Percentiles rank a stretch among this genome's conserved stretches.
These are phyloP conservation scores for Plasmodium chabaudi DNA, from an alignment of 169 alveolate genomes.

Conservation along the genomic window DNA sequence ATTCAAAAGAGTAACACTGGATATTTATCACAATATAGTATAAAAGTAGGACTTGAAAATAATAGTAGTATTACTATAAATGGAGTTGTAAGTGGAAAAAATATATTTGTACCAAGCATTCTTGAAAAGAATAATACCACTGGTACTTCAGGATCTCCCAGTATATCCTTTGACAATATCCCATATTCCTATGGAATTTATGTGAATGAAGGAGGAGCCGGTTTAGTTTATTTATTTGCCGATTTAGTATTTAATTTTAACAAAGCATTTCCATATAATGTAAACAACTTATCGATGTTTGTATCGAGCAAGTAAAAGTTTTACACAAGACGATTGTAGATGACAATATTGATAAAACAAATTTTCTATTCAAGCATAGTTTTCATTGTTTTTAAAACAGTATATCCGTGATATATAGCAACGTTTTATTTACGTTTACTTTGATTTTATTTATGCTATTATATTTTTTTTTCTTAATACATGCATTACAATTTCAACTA, in stretches of 20 bases:
- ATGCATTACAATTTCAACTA: no score
- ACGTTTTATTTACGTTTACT: background rate
- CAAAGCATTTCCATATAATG: slow-evolving; percentile 20
- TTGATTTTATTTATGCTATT: no score
- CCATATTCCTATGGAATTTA: slow-evolving; percentile 15
- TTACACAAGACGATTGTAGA: background rate
- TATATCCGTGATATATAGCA: background rate
- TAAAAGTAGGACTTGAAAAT: slow-evolving; percentile 34
- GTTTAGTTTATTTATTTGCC: slow-evolving; percentile 24
- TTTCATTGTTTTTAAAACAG: background rate
- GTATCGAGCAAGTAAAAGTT: background rate
- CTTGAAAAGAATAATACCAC: background rate
- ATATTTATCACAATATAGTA: slow-evolving; percentile 11
- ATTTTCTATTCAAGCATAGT: no score
- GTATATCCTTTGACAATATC: background rate
- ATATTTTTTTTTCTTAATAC: no score
- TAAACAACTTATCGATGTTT: slow-evolving; percentile 23
- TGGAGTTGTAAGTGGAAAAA: slow-evolving; percentile 39
- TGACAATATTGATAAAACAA: background rate
- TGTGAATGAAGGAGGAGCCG: background rate
- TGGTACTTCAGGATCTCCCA: background rate
- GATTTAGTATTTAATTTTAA: slow-evolving; percentile 8
- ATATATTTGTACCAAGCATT: slow-evolving; percentile 19
- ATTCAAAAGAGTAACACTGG: slow-evolving; percentile 18
- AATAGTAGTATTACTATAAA: background rate